Conservation (phyloP, 257 asterid genomes). For the Prunella vulgaris region DNA sequence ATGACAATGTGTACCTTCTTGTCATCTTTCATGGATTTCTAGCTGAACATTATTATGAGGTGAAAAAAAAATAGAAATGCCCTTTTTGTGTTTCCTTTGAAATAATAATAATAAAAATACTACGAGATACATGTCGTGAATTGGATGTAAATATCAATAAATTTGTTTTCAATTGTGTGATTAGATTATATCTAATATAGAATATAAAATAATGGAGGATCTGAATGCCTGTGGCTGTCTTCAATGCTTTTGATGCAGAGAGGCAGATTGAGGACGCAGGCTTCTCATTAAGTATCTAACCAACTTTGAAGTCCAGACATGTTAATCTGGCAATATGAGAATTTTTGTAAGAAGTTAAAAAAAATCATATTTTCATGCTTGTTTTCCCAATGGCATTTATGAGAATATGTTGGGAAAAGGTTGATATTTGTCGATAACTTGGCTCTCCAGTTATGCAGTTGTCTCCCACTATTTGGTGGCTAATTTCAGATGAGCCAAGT, state of each 20-base stretch:
- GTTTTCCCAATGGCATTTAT: too few relatives aligned
- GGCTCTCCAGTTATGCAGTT: constrained; percentile 79
- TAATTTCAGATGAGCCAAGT: constrained; percentile 62
- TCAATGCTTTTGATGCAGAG: constrained; percentile 94
- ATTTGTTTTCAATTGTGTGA: constrained; percentile 13
- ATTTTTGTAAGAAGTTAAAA: constrained; percentile 41
- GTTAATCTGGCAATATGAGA: constrained; percentile 54
- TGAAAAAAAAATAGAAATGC: neutral
- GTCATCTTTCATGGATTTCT: neutral
- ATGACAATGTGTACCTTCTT: neutral
- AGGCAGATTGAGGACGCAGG: constrained; percentile 72
- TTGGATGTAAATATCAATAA: neutral
- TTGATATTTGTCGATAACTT: constrained; percentile 41
- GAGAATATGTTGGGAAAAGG: constrained; percentile 19
- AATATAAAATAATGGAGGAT: constrained; percentile 31
- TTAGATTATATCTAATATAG: constrained; percentile 27
- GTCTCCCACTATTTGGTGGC: constrained; percentile 61
- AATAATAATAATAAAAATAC: too few relatives aligned
- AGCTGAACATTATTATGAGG: neutral
- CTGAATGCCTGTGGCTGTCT: constrained; percentile 69
- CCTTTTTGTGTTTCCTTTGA: too few relatives aligned
- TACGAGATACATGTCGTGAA: too few relatives aligned
- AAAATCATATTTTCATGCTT: constrained; percentile 15
- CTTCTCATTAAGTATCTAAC: constrained; percentile 59
- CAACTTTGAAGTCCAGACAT: constrained; percentile 49